Evolutionary conservation across 768 basidiomycete genomes (phyloP).

Genomic region (Auriscalpium orientale): DNA sequence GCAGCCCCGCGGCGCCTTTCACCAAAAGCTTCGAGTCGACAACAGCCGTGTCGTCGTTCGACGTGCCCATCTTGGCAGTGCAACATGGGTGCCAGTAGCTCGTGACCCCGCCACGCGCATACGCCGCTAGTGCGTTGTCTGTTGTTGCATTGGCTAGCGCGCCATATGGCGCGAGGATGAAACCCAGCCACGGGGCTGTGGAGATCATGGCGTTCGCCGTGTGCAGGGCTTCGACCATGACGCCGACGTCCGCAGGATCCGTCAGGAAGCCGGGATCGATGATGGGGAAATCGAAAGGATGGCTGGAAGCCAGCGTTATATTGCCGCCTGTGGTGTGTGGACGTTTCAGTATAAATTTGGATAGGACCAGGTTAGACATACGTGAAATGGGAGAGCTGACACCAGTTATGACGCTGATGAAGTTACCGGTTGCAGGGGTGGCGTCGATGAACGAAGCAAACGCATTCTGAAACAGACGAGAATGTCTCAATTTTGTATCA

Average conservation of each 20-base stretch:
- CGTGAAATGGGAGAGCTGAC: slow-evolving; percentile 3
- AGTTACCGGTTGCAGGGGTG: not conserved
- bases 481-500: not conserved
- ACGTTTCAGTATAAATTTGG: not conserved
- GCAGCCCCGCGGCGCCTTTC: slow-evolving; percentile 13
- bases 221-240: slow-evolving; percentile 9
- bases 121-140: slow-evolving; percentile 23
- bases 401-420: not conserved
- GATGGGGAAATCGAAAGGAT: slow-evolving; percentile 10
- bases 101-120: slow-evolving; percentile 15
- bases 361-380: not conserved
- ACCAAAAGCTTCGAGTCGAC: slow-evolving; percentile 25
- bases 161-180: not conserved
- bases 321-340: slow-evolving; percentile 1
- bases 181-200: slow-evolving; percentile 5
- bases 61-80: slow-evolving; percentile 27
- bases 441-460: not conserved
- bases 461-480: not conserved
- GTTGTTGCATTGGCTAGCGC: slow-evolving; percentile 18
- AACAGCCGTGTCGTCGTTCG: slow-evolving; percentile 24
- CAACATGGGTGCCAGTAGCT: slow-evolving; percentile 27
- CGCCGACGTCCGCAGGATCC: not conserved
- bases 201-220: slow-evolving; percentile 1
- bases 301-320: slow-evolving; percentile 2
- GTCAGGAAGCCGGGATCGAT: slow-evolving; percentile 9